Evolutionary conservation across 169 alveolate genomes (phyloP).

Genomic region (Eimeria falciformis): DNA sequence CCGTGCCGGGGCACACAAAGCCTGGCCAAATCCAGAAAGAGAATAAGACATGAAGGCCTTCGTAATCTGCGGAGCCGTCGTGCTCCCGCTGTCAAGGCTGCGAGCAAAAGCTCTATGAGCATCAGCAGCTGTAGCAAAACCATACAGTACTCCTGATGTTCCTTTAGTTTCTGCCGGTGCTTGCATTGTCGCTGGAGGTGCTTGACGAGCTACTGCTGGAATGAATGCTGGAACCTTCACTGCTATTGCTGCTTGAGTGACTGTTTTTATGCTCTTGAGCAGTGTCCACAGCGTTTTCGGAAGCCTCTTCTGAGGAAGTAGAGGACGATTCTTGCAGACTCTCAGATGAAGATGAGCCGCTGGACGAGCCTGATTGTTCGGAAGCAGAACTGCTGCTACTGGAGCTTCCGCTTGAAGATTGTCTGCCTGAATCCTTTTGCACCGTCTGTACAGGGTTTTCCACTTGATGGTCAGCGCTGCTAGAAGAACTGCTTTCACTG

Average conservation of each 20-base stretch:
- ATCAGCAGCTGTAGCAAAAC: background rate
- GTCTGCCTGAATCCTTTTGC: background rate
- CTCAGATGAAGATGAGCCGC: background rate
- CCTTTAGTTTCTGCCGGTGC: background rate
- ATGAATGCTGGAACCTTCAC: conserved; percentile 4
- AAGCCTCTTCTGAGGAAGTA: background rate
- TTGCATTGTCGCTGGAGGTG: background rate
- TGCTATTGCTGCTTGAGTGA: background rate
- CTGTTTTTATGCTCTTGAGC: background rate
- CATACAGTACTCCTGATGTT: background rate
- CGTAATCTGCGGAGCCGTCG: background rate
- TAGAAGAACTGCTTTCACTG: conserved; percentile 3
- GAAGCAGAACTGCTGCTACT: conserved; percentile 30
- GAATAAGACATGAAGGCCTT: background rate
- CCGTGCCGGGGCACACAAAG: background rate
- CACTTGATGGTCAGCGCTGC: background rate
- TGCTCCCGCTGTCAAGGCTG: background rate
- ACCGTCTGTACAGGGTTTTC: background rate
- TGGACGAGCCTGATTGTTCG: background rate
- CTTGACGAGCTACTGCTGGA: conserved; percentile 26
- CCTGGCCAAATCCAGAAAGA: background rate
- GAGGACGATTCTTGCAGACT: background rate
- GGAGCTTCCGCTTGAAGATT: conserved; percentile 8
- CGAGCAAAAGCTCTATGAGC: background rate
- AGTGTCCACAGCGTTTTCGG: background rate